phyloP scores from a whole-genome alignment of 306 rosid species.

The Betula pendula region DNA sequence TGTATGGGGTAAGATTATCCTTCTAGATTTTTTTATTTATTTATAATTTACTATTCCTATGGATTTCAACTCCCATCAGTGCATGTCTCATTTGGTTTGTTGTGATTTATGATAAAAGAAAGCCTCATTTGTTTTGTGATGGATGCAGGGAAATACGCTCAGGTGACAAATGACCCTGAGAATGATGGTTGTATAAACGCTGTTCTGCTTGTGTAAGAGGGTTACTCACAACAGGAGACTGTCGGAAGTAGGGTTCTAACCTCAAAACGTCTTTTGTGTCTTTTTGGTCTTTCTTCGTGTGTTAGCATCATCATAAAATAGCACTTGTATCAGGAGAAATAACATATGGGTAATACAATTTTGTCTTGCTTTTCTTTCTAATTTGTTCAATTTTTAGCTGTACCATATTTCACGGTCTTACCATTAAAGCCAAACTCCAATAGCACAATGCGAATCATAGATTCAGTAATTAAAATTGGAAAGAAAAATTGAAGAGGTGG shows the following conservation, averaged over 20 bases:
- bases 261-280: background rate
- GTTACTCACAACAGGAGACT: no score
- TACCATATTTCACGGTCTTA: background rate
- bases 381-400: background rate
- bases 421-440: background rate
- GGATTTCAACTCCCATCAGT: background rate
- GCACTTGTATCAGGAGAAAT: background rate
- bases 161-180: slow-evolving; percentile 91
- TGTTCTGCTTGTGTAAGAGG: slow-evolving; percentile 70
- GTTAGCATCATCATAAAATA: background rate
- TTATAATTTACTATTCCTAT: background rate
- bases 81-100: slow-evolving; percentile 5
- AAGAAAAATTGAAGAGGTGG: no score
- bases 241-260: background rate
- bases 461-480: no score
- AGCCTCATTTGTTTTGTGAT: background rate
- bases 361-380: background rate
- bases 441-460: background rate
- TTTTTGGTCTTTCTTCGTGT: background rate
- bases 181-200: slow-evolving; percentile 93
- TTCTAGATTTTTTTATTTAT: background rate
- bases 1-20: slow-evolving; percentile 78
- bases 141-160: slow-evolving; percentile 85
- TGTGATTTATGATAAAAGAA: background rate
- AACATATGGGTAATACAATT: background rate